Conservation (phyloP, 495 filamentous ascomycete species). For the Hypomontagnella monticulosa region DNA sequence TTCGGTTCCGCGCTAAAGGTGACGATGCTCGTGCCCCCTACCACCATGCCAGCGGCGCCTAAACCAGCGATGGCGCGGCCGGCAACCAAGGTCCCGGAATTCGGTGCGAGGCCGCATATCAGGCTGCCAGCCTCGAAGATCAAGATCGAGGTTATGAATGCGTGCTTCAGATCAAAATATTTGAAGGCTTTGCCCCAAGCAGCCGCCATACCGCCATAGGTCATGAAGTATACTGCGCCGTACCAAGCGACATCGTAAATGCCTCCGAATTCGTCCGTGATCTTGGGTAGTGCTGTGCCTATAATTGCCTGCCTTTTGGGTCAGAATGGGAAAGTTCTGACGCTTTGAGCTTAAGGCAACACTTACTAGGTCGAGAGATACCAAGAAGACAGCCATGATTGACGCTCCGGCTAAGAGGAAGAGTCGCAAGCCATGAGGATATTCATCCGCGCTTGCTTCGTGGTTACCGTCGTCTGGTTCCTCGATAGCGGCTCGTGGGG, state of each 20-base stretch:
- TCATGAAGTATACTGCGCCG: conserved; percentile 76
- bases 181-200: conserved; percentile 59
- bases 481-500: too few relatives aligned
- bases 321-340: too few relatives aligned
- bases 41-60: conserved; percentile 63
- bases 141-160: neutral
- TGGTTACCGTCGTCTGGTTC: too few relatives aligned
- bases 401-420: too few relatives aligned
- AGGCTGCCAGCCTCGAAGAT: conserved; percentile 85
- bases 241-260: conserved; percentile 86
- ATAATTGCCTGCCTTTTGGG: too few relatives aligned
- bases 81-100: conserved; percentile 74
- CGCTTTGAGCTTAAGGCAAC: too few relatives aligned
- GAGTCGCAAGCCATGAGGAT: too few relatives aligned
- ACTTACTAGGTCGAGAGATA: too few relatives aligned
- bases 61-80: conserved; percentile 85
- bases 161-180: neutral
- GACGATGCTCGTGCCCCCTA: conserved; percentile 53
- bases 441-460: too few relatives aligned
- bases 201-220: conserved; percentile 57
- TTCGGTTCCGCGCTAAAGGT: conserved; percentile 52
- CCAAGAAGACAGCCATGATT: too few relatives aligned
- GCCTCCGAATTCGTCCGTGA: conserved; percentile 77
- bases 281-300: neutral
- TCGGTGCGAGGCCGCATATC: conserved; percentile 80